phyloP scores from a whole-genome alignment of 345 rosid species.

The Pelargonium nanum region DNA sequence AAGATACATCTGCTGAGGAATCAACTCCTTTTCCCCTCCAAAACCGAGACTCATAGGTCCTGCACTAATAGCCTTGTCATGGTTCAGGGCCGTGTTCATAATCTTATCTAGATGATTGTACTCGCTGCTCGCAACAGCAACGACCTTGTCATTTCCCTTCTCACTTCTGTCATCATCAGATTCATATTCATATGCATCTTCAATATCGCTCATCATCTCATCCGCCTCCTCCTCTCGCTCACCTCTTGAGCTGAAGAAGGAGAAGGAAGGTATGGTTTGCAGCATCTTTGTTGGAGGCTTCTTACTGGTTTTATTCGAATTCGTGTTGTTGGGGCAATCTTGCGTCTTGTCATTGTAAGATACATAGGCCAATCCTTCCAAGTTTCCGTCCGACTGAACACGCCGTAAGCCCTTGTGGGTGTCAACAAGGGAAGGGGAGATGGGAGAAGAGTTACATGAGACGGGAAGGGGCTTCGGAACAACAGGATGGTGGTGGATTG shows the following conservation, averaged over 20 bases:
- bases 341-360: slow-evolving; percentile 9
- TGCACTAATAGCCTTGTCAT: not conserved
- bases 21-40: slow-evolving; percentile 11
- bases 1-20: slow-evolving; percentile 26
- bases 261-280: slow-evolving; percentile 52
- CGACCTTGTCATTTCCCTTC: not conserved
- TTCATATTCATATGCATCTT: not conserved
- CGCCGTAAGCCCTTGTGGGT: slow-evolving; percentile 27
- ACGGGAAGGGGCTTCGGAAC: slow-evolving; percentile 10
- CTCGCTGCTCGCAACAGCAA: no score
- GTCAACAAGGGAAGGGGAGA: slow-evolving; percentile 25
- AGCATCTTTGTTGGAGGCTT: slow-evolving; percentile 6
- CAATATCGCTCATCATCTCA: slow-evolving; percentile 1
- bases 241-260: slow-evolving; percentile 7
- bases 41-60: slow-evolving; percentile 12
- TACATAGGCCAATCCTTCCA: slow-evolving; percentile 24
- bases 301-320: slow-evolving; percentile 1
- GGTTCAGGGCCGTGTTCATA: not conserved
- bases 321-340: not conserved
- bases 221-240: slow-evolving; percentile 21
- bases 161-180: not conserved
- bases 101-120: no score
- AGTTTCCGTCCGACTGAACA: slow-evolving; percentile 47
- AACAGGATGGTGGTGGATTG: slow-evolving; percentile 4
- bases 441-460: slow-evolving; percentile 36